Evolutionary conservation across 495 filamentous ascomycete genomes (phyloP).

Genomic region (Penicillium pancosmium): DNA sequence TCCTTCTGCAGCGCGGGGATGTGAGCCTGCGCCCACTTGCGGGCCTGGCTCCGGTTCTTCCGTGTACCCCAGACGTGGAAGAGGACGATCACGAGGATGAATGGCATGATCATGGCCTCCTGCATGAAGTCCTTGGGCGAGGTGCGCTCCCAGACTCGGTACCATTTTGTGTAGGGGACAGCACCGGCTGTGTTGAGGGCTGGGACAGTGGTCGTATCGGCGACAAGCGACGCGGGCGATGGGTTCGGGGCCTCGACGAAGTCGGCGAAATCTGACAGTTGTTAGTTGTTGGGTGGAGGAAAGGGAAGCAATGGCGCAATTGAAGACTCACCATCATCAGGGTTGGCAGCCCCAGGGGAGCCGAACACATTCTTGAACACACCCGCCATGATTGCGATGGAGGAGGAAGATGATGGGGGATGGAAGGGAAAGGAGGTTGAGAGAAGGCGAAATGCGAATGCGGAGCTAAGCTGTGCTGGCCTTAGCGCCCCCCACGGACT

Average conservation of each 20-base stretch:
- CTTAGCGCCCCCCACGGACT: slow-evolving; percentile 26
- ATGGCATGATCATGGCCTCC: slow-evolving; percentile 79
- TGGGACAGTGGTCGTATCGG: slow-evolving; percentile 43
- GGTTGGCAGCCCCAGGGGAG: slow-evolving; percentile 52
- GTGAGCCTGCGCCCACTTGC: slow-evolving; percentile 78
- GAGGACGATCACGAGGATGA: slow-evolving; percentile 71
- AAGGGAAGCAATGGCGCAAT: slow-evolving; percentile 11
- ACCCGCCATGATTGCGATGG: slow-evolving; percentile 59
- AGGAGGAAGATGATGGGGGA: slow-evolving; percentile 16
- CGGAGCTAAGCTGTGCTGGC: slow-evolving; percentile 32
- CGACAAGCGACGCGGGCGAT: slow-evolving; percentile 54
- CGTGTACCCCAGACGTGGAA: slow-evolving; percentile 83
- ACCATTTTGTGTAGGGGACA: slow-evolving; percentile 88
- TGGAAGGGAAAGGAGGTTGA: slow-evolving; percentile 36
- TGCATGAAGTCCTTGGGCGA: slow-evolving; percentile 78
- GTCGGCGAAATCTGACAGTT: slow-evolving; percentile 72
- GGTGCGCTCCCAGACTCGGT: slow-evolving; percentile 90
- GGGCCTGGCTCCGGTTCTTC: slow-evolving; percentile 78
- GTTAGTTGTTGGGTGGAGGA: neutral
- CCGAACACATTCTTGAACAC: slow-evolving; percentile 70
- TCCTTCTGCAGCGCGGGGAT: slow-evolving; percentile 71
- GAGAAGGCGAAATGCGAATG: slow-evolving; percentile 22
- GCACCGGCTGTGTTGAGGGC: slow-evolving; percentile 45
- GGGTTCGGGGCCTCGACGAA: slow-evolving; percentile 71
- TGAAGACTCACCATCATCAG: slow-evolving; percentile 62